Conservation (phyloP, 306 rosid genomes). For the Prunus salicina region DNA sequence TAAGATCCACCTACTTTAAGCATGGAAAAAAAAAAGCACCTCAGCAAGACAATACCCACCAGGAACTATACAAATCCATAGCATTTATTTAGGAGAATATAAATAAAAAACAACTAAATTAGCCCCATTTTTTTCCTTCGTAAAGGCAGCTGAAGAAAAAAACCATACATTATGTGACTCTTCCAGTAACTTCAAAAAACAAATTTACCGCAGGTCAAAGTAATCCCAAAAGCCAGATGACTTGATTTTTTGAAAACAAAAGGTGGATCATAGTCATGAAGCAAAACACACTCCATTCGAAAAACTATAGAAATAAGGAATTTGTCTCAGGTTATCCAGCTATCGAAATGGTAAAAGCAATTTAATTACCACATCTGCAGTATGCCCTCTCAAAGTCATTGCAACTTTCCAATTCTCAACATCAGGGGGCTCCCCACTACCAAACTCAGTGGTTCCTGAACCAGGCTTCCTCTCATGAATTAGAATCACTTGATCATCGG, state of each 20-base stretch:
- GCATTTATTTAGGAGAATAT: neutral
- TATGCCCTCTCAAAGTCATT: constrained; percentile 95
- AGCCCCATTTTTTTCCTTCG: neutral
- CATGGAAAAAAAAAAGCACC: constrained; percentile 52
- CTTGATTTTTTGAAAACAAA: neutral
- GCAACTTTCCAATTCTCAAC: constrained; percentile 97
- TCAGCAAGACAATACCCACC: constrained; percentile 48
- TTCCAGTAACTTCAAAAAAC: neutral
- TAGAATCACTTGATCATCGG: constrained; percentile 92
- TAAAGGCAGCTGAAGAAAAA: neutral
- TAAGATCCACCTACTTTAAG: constrained; percentile 99
- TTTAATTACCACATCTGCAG: constrained; percentile 96
- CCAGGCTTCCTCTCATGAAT: constrained; percentile 98
- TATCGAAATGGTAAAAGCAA: constrained; percentile 34
- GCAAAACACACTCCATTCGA: neutral
- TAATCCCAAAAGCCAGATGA: constrained; percentile 16
- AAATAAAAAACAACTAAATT: neutral
- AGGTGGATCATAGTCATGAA: neutral
- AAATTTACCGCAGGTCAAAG: neutral
- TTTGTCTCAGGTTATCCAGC: neutral
- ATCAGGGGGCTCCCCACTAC: constrained; percentile 98
- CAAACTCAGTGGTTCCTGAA: constrained; percentile 97
- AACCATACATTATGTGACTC: neutral
- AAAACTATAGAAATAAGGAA: neutral
- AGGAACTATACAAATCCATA: constrained; percentile 8